Conservation (phyloP, 2,329 filamentous ascomycete genomes). For the Diaporthe sp. region DNA sequence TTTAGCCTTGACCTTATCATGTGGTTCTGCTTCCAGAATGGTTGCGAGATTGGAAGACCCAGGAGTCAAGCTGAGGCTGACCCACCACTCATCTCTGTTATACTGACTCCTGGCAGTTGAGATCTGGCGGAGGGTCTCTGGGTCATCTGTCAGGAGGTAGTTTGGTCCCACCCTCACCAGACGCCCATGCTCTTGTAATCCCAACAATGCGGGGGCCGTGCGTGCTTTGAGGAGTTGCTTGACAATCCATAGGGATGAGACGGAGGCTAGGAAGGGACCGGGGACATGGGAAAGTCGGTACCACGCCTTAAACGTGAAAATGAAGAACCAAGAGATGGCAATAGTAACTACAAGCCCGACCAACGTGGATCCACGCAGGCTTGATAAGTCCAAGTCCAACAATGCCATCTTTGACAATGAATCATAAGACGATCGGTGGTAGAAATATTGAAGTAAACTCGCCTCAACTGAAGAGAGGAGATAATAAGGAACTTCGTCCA, state of each 20-base stretch:
- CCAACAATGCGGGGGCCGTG: background rate
- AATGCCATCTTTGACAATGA: background rate
- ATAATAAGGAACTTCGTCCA: too few species aligned
- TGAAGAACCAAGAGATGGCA: background rate
- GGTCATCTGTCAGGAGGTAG: conserved; percentile 23
- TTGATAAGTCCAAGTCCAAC: background rate
- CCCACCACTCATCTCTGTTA: conserved; percentile 23
- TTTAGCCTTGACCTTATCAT: conserved; percentile 15
- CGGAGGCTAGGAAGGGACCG: background rate
- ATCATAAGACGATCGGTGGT: background rate
- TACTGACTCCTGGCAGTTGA: conserved; percentile 9
- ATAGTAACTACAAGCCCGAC: background rate
- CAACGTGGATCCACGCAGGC: background rate
- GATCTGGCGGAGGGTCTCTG: conserved; percentile 10
- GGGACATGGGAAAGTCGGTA: conserved; percentile 12
- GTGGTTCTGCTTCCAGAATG: conserved; percentile 14
- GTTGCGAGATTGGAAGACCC: background rate
- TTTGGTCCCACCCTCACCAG: conserved; percentile 21
- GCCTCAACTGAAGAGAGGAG: background rate
- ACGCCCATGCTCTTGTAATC: background rate
- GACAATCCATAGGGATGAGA: conserved; percentile 8
- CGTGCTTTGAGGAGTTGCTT: background rate
- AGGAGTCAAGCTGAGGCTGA: background rate
- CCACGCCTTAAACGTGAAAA: background rate
- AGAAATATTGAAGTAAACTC: background rate